A percentile compares a stretch with the other conserved stretches of the same genome.
Conservation (phyloP, 78 protist species). For the Monosiga brevicollis region DNA sequence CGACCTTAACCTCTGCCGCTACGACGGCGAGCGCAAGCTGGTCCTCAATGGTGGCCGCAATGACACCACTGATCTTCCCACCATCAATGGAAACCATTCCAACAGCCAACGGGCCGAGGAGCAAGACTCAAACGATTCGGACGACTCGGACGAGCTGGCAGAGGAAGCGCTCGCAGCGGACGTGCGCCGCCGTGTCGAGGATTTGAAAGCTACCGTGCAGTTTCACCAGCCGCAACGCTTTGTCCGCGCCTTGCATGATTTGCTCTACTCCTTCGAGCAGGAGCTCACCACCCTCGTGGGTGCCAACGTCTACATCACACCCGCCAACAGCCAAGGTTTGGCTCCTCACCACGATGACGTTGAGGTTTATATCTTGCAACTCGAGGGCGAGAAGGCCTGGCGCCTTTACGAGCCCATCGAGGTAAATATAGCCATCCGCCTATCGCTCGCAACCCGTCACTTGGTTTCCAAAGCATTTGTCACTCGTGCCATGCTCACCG, state of each 20-base stretch:
- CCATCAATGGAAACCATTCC: slow-evolving; percentile 30
- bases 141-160: slow-evolving; percentile 3
- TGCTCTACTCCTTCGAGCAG: slow-evolving; percentile 46
- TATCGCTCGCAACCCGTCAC: no score
- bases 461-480: no score
- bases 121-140: slow-evolving; percentile 16
- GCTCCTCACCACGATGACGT: slow-evolving; percentile 92
- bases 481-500: no score
- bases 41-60: slow-evolving; percentile 23
- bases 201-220: slow-evolving; percentile 41
- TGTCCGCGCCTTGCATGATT: slow-evolving; percentile 31
- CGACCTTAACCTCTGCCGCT: slow-evolving; percentile 45
- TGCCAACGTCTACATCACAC: slow-evolving; percentile 79
- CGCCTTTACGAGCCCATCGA: slow-evolving; percentile 35
- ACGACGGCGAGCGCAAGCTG: slow-evolving; percentile 34
- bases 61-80: not conserved
- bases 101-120: not conserved
- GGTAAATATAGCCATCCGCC: no score
- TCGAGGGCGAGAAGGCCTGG: slow-evolving; percentile 78
- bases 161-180: not conserved
- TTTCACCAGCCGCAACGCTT: slow-evolving; percentile 50
- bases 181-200: not conserved
- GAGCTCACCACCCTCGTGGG: slow-evolving; percentile 52
- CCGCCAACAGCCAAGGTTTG: slow-evolving; percentile 66
- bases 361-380: slow-evolving; percentile 76